Evolutionary conservation across 202 grass and related monocot species (phyloP), one percentile per base, ranked within the genome.

Genomic region (Thinopyrum obtusiflorum): DNA sequence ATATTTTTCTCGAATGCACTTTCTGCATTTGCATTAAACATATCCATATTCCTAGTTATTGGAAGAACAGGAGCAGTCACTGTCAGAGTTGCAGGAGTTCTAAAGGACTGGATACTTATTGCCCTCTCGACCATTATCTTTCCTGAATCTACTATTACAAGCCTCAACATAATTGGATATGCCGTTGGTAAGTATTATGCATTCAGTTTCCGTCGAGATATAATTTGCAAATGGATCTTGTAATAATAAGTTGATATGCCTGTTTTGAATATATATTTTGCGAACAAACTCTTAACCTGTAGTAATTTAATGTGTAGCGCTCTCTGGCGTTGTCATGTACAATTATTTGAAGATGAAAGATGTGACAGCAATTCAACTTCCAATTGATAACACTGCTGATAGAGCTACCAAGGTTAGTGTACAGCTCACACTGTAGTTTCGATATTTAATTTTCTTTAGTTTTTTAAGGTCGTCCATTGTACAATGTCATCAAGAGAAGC

Each of bases 261-360:
- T 81, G 26, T 63, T 83, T 80, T 76, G n/a, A 31, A 69, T 62
- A 63, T 76, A 27, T 63, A 28, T 65, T 59, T 92, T 72, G 18
- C 7, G 7, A 65, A 80, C 83, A 36, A 59, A 36, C 18, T 83
- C 61, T 51, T 61, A 78, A 73, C 65, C 65, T 68, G 21, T 86
- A 88, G 61, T 20, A 14, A 69, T 83, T 83, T 40, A 42, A 74
- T 76, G 44, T 91, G 68, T 75, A 95, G 97, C 97, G 59, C 93
- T 99, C 27, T 99, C 84, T 74, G 97, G 97, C 25, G 97, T 99
- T 80, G 92, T 97, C 62, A 84, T 99, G 89, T 99, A 99, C 87
- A 99, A 99, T 84, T 99, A 99, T 86, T 91, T 99, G 92, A 99
- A 99, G 88, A 93, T 99, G 69, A 99, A 85, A 89, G 97, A 99